Evolutionary conservation across 1,139 yeast species (phyloP), one percentile per base, ranked within the genome.

Genomic region (Lodderomyces parapsilosis): DNA sequence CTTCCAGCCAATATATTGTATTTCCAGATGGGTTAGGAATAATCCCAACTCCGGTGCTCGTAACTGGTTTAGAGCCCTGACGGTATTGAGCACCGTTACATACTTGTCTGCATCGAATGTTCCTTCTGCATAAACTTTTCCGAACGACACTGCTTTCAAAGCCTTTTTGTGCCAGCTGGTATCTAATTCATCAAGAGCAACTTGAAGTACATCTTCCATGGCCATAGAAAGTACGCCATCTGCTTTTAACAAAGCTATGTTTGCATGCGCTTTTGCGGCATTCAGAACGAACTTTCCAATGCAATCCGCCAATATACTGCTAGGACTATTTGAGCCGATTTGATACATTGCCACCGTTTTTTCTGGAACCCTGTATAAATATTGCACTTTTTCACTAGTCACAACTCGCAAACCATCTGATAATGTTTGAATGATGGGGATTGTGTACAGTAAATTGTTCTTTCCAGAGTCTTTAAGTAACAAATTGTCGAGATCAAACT

Each of bases 201-300:
- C 95, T 3, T 75, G 67, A 9, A 91, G 74, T 57, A 96, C 88
- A 20, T 77, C 78, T 30, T 76, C 74, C 2, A 91, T 83, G 0
- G 97, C 96, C 8, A 65, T 66, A 0, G 67, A 63, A 19, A 93
- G 64, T 18, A 75, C 64, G 17, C 68, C 61, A 34, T 78, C 79
- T 6, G 86, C 71, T 32, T 84, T 78, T 45, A 81, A 74, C 32
- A 90, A 63, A 0, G 74, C 59, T 13, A 73, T 71, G 49, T 86
- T 88, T 45, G 88, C 90, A 55, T 88, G 88, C 0, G 96, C 96
- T 55, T 86, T 84, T 0, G 97, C 89, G 0, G 95, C 79, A 53
- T 85, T 83, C 34, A 70, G 67, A 8, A 80, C 75, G 14, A 89
- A 66, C 49, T 87, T 81, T 43, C 88, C 93, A 30, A 89, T 76